Conservation (phyloP, 1,139 yeast species). For the Suhomyces bribrorum region DNA sequence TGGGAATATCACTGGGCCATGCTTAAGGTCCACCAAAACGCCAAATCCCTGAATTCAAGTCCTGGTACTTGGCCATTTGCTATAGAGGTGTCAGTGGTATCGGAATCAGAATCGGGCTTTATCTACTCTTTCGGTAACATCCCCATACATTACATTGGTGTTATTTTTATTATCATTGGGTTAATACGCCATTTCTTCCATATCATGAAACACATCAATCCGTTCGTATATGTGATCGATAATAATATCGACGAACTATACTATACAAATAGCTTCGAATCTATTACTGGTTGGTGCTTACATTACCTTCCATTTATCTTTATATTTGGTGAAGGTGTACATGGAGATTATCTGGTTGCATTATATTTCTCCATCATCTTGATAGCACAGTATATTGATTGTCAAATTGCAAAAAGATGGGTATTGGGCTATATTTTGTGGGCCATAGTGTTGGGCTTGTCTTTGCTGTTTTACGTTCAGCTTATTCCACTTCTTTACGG, state of each 20-base stretch:
- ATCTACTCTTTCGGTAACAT: conserved; percentile 41
- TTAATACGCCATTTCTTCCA: conserved; percentile 23
- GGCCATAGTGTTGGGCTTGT: conserved; percentile 14
- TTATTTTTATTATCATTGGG: conserved; percentile 24
- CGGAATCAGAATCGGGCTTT: conserved; percentile 31
- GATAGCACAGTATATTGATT: conserved; percentile 34
- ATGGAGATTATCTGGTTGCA: conserved; percentile 44
- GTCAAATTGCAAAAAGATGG: conserved; percentile 25
- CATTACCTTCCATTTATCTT: conserved; percentile 39
- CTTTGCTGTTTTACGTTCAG: conserved; percentile 9
- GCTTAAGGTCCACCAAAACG: conserved; percentile 33
- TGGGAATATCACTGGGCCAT: conserved; percentile 39
- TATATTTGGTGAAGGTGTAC: conserved; percentile 35
- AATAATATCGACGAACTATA: conserved; percentile 17
- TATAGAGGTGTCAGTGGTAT: conserved; percentile 29
- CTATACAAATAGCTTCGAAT: conserved; percentile 28
- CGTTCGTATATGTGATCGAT: conserved; percentile 27
- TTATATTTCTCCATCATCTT: conserved; percentile 37
- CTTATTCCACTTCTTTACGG: conserved; percentile 39
- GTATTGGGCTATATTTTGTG: conserved; percentile 21
- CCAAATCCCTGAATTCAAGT: too few species aligned
- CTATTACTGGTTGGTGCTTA: conserved; percentile 36
- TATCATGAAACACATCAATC: conserved; percentile 32
- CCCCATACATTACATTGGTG: conserved; percentile 32
- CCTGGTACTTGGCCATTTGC: conserved; percentile 45